Percentiles rank a stretch among this genome's conserved stretches.
Conservation (phyloP, 495 filamentous ascomycete genomes). For the Jackrogersella multiformis region DNA sequence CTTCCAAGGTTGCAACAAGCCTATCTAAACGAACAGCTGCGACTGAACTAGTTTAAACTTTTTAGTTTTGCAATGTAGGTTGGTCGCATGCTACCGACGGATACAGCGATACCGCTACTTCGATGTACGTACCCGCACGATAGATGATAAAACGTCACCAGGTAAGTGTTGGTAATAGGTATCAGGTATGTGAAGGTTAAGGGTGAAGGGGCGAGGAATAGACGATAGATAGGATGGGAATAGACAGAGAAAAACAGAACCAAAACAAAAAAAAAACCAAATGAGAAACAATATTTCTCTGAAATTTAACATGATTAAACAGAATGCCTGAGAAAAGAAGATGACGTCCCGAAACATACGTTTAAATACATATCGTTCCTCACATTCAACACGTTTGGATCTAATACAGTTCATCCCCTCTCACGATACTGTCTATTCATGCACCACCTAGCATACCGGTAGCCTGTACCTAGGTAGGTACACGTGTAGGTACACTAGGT, state of each 20-base stretch:
- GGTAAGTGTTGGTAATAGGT: not conserved
- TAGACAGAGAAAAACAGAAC: no score
- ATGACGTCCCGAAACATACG: constrained; percentile 28
- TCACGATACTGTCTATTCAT: constrained; percentile 38
- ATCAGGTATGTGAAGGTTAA: not conserved
- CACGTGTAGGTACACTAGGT: no score
- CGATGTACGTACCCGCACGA: not conserved
- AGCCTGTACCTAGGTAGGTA: no score
- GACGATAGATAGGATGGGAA: not conserved
- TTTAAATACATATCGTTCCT: constrained; percentile 11
- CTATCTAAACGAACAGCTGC: not conserved
- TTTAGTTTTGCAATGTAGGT: not conserved
- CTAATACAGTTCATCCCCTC: constrained; percentile 14
- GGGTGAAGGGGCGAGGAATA: not conserved
- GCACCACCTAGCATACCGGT: constrained; percentile 24
- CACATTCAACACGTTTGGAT: constrained; percentile 12
- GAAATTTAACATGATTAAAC: constrained; percentile 19
- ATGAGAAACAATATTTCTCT: constrained; percentile 19
- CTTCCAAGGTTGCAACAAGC: constrained; percentile 1
- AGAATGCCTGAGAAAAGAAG: constrained; percentile 13
- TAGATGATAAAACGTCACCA: not conserved
- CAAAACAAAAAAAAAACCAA: constrained; percentile 5
- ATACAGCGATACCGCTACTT: constrained; percentile 16
- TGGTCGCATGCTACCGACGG: constrained; percentile 2
- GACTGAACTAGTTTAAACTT: constrained; percentile 17